Evolutionary conservation across 2,329 filamentous ascomycete genomes (phyloP).

Genomic region (Cyanodermella asteris): DNA sequence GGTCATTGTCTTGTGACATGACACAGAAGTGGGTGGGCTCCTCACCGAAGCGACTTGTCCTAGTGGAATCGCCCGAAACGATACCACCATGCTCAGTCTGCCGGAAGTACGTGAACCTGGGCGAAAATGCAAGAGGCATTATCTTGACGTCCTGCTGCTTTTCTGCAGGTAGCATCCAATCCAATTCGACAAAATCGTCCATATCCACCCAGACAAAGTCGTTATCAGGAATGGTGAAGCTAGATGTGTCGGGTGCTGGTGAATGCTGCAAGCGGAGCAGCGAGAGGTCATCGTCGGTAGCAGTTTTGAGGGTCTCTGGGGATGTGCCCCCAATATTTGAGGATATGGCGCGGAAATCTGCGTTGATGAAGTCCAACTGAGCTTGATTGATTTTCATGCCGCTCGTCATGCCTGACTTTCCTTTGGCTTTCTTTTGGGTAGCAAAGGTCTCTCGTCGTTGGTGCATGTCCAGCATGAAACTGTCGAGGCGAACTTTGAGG

Average conservation of each 20-base stretch:
- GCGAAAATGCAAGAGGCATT: slow-evolving; percentile 72
- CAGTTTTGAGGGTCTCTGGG: slow-evolving; percentile 47
- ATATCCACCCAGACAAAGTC: slow-evolving; percentile 97
- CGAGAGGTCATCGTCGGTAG: slow-evolving; percentile 39
- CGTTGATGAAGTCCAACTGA: slow-evolving; percentile 75
- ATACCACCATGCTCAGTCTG: slow-evolving; percentile 79
- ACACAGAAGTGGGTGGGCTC: slow-evolving; percentile 89
- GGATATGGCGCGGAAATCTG: slow-evolving; percentile 81
- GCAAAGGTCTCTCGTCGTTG: slow-evolving; percentile 83
- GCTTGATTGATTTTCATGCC: slow-evolving; percentile 92
- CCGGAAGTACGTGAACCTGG: slow-evolving; percentile 90
- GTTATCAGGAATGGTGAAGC: slow-evolving; percentile 86
- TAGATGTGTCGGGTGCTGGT: slow-evolving; percentile 44
- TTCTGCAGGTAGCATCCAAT: slow-evolving; percentile 83
- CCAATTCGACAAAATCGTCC: slow-evolving; percentile 96
- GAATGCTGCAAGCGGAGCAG: slow-evolving; percentile 33
- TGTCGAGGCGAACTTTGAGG: slow-evolving; percentile 88
- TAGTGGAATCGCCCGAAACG: slow-evolving; percentile 57
- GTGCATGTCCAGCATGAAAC: slow-evolving; percentile 91
- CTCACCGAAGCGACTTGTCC: slow-evolving; percentile 75
- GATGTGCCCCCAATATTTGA: slow-evolving; percentile 69
- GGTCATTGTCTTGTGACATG: slow-evolving; percentile 80
- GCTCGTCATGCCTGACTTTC: slow-evolving; percentile 59
- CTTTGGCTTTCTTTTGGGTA: slow-evolving; percentile 53
- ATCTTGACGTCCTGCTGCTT: slow-evolving; percentile 87